Evolutionary conservation across 176 grass and related monocot genomes (phyloP).

Genomic region (Saccharum spontaneum): DNA sequence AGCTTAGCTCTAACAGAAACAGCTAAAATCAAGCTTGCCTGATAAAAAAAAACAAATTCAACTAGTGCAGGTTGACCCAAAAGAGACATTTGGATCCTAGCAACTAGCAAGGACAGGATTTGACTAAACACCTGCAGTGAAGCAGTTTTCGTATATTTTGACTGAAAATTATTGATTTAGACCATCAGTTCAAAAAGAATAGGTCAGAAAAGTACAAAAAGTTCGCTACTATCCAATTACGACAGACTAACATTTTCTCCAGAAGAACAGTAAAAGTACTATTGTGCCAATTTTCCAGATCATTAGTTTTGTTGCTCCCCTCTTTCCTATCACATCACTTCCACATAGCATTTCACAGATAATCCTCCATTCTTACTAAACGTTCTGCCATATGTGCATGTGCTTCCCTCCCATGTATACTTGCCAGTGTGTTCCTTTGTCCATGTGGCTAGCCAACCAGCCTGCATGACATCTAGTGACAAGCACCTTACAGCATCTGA

Average conservation of each 20-base stretch:
- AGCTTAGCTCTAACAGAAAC: neutral
- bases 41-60: neutral
- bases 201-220: neutral
- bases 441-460: neutral
- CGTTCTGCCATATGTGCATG: neutral
- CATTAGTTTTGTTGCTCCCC: neutral
- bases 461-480: neutral
- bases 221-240: neutral
- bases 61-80: neutral
- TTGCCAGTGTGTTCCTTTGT: neutral
- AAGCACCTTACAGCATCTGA: neutral
- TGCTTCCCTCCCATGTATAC: neutral
- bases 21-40: neutral
- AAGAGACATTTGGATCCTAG: neutral
- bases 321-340: neutral
- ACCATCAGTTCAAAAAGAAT: neutral
- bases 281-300: neutral
- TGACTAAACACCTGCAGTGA: neutral
- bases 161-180: neutral
- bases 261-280: slow-evolving; percentile 1
- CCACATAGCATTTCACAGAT: neutral
- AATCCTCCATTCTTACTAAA: neutral
- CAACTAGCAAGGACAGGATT: neutral
- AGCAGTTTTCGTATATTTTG: neutral
- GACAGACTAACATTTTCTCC: neutral